Percentiles rank a stretch among this genome's conserved stretches.
Evolutionary conservation across 2,329 filamentous ascomycete genomes (phyloP).

Genomic region (Hypocreales sp.): DNA sequence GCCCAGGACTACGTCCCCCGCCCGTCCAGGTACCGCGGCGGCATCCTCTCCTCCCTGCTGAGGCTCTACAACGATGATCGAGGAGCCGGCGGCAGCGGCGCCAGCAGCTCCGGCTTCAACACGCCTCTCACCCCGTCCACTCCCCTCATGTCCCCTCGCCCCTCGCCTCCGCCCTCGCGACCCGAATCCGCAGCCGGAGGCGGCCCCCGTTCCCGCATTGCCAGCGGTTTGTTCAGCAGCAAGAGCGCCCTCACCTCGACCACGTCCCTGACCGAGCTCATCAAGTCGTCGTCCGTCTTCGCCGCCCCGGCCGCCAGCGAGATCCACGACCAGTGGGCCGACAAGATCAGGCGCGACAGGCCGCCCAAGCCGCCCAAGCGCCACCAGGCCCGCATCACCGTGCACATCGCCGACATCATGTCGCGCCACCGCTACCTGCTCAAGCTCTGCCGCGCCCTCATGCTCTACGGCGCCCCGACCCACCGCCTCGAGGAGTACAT

Average conservation of each 20-base stretch:
- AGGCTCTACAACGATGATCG: conserved; percentile 47
- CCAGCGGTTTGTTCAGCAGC: conserved; percentile 24
- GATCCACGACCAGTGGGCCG: conserved; percentile 26
- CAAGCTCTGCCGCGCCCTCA: conserved; percentile 71
- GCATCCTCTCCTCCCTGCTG: conserved; percentile 57
- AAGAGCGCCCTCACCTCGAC: conserved; percentile 23
- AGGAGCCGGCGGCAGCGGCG: conserved; percentile 14
- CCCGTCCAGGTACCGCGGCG: conserved; percentile 54
- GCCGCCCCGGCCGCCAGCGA: conserved; percentile 29
- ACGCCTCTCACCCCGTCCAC: conserved; percentile 23
- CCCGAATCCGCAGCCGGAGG: conserved; percentile 21
- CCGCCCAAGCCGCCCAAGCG: conserved; percentile 20
- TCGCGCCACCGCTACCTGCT: conserved; percentile 70
- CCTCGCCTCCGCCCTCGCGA: conserved; percentile 24
- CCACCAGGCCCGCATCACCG: conserved; percentile 29
- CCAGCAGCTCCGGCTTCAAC: conserved; percentile 21
- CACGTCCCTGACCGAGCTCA: conserved; percentile 32
- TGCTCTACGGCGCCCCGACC: conserved; percentile 82
- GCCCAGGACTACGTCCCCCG: conserved; percentile 44
- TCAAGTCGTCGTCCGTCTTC: conserved; percentile 38
- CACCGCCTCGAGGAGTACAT: conserved; percentile 88
- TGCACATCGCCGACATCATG: conserved; percentile 52
- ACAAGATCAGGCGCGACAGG: conserved; percentile 25
- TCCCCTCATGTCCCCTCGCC: conserved; percentile 23
- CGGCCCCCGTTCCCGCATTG: conserved; percentile 16